Conservation (phyloP, 164 flowering plant genomes). For the Berberis thunbergii region DNA sequence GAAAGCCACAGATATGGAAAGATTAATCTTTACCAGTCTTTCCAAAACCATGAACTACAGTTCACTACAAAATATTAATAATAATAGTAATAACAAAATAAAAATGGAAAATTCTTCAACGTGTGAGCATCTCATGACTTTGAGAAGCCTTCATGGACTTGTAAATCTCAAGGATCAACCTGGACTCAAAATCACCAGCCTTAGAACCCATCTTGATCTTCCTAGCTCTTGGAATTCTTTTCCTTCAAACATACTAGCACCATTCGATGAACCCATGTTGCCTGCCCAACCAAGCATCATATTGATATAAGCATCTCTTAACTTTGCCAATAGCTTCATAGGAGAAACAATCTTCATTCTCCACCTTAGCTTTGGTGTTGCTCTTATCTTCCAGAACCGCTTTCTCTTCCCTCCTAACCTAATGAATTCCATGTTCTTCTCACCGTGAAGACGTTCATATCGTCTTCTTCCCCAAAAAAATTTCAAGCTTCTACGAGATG, state of each 20-base stretch:
- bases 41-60: too few relatives aligned
- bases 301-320: slow-evolving; percentile 33
- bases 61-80: too few relatives aligned
- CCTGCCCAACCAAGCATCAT: slow-evolving; percentile 33
- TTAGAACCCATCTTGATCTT: neutral
- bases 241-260: neutral
- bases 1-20: too few relatives aligned
- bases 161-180: slow-evolving; percentile 12
- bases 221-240: slow-evolving; percentile 9
- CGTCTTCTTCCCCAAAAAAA: slow-evolving; percentile 6
- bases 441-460: slow-evolving; percentile 18
- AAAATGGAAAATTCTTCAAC: neutral
- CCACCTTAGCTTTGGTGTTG: slow-evolving; percentile 11
- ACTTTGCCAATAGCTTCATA: slow-evolving; percentile 17
- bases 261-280: slow-evolving; percentile 18
- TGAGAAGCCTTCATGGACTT: slow-evolving; percentile 10
- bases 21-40: too few relatives aligned
- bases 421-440: slow-evolving; percentile 12
- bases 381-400: slow-evolving; percentile 24
- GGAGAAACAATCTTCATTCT: slow-evolving; percentile 20
- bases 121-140: slow-evolving; percentile 2
- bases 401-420: slow-evolving; percentile 15
- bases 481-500: slow-evolving; percentile 4
- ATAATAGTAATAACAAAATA: too few relatives aligned
- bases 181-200: slow-evolving; percentile 6